Evolutionary conservation across 2,329 filamentous ascomycete genomes (phyloP).

Genomic region (Pochonia chlamydosporia): DNA sequence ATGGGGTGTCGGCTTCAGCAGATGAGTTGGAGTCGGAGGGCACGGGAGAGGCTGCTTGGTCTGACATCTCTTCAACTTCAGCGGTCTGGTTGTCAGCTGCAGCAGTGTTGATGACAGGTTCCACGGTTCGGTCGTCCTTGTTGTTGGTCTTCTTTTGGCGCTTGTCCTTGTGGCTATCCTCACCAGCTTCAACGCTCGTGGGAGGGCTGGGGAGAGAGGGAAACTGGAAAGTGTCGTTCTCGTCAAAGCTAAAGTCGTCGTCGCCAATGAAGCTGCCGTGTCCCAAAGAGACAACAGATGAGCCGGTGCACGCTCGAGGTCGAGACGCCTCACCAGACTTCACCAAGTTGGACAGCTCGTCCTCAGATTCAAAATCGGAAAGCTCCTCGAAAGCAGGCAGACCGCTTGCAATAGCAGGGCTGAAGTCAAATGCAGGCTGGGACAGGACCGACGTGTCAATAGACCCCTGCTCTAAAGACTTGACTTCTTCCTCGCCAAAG

Average conservation of each 20-base stretch:
- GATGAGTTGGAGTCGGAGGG: slow-evolving; percentile 33
- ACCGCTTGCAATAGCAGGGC: slow-evolving; percentile 43
- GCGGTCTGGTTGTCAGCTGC: slow-evolving; percentile 27
- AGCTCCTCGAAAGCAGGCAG: slow-evolving; percentile 77
- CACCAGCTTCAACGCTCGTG: slow-evolving; percentile 22
- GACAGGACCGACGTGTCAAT: slow-evolving; percentile 35
- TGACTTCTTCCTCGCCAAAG: slow-evolving; percentile 58
- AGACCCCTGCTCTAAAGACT: slow-evolving; percentile 41
- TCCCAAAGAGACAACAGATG: slow-evolving; percentile 60
- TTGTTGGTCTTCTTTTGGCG: slow-evolving; percentile 48
- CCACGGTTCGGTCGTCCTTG: slow-evolving; percentile 32
- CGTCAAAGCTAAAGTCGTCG: slow-evolving; percentile 71
- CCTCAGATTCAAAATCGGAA: slow-evolving; percentile 85
- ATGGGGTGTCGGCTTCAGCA: slow-evolving; percentile 33
- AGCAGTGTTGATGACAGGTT: slow-evolving; percentile 38
- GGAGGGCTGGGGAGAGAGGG: slow-evolving; percentile 59
- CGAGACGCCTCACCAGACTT: slow-evolving; percentile 64
- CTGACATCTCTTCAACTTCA: slow-evolving; percentile 28
- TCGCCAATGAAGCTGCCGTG: slow-evolving; percentile 73
- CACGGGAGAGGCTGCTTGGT: slow-evolving; percentile 26
- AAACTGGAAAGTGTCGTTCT: slow-evolving; percentile 55
- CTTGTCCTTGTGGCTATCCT: slow-evolving; percentile 50
- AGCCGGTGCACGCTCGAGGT: slow-evolving; percentile 62
- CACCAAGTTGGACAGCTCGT: slow-evolving; percentile 71
- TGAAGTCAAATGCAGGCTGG: slow-evolving; percentile 46